phyloP scores from a whole-genome alignment of 2,329 filamentous ascomycete species.

The Sporothrix humicola region DNA sequence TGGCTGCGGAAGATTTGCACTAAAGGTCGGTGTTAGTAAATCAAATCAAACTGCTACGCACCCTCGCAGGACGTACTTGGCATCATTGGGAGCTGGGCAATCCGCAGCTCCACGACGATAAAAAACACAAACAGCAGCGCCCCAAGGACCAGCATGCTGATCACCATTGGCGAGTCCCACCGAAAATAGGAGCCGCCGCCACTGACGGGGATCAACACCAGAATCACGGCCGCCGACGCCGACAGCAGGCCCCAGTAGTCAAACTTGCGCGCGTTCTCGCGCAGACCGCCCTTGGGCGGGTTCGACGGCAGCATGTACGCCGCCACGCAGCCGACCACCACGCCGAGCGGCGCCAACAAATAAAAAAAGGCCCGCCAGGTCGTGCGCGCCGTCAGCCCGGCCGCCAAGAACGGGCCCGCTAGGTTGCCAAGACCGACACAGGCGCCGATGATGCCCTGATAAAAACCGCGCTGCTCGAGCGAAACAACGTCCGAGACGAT shows the following conservation, averaged over 20 bases:
- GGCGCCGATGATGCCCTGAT: conserved; percentile 52
- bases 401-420: conserved; percentile 53
- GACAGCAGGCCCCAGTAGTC: conserved; percentile 64
- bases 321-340: conserved; percentile 52
- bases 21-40: not conserved
- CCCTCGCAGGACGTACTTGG: conserved; percentile 27
- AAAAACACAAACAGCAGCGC: conserved; percentile 32
- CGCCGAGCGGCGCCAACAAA: conserved; percentile 57
- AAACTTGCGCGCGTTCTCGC: conserved; percentile 59
- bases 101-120: conserved; percentile 34
- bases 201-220: conserved; percentile 68
- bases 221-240: conserved; percentile 61
- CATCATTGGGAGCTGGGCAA: conserved; percentile 38
- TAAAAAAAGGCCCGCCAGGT: conserved; percentile 54
- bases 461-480: conserved; percentile 63
- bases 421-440: conserved; percentile 51
- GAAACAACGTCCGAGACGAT: conserved; percentile 66
- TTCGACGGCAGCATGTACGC: conserved; percentile 59
- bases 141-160: conserved; percentile 58
- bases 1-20: conserved; percentile 36
- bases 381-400: conserved; percentile 46
- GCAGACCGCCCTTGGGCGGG: conserved; percentile 44
- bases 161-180: conserved; percentile 63
- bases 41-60: not conserved
- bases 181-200: conserved; percentile 61